Percentiles rank a stretch among this genome's conserved stretches.
Conservation (phyloP, 768 basidiomycete species). For the Hemileccinum rubropunctum region DNA sequence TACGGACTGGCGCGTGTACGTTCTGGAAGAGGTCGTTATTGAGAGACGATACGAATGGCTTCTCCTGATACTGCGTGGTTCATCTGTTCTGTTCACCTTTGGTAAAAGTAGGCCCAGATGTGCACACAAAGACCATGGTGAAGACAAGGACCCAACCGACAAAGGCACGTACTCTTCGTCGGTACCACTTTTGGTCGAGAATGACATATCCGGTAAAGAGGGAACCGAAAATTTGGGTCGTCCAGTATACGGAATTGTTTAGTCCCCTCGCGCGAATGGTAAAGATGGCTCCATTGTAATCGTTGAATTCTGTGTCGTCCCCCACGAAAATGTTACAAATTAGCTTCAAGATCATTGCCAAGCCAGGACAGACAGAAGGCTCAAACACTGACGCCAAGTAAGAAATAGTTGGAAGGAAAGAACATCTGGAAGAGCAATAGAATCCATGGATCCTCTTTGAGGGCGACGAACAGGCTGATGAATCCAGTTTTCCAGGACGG, state of each 20-base stretch:
- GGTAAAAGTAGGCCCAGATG: constrained; percentile 78
- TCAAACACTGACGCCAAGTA: constrained; percentile 65
- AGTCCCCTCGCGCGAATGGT: constrained; percentile 76
- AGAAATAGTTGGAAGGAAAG: constrained; percentile 81
- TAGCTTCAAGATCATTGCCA: neutral
- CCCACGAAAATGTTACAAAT: neutral
- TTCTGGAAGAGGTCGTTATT: neutral
- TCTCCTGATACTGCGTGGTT: too few relatives aligned
- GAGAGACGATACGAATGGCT: neutral
- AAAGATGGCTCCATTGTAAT: too few relatives aligned
- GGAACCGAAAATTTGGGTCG: constrained; percentile 74
- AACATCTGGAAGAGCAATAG: constrained; percentile 83
- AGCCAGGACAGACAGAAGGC: neutral
- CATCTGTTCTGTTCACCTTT: constrained; percentile 57
- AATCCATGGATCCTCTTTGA: constrained; percentile 71
- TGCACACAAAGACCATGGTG: constrained; percentile 67
- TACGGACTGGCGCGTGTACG: constrained; percentile 58
- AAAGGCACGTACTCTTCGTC: constrained; percentile 70
- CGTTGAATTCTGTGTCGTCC: constrained; percentile 64
- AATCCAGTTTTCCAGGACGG: constrained; percentile 79
- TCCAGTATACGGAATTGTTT: constrained; percentile 81
- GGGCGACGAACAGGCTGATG: constrained; percentile 60
- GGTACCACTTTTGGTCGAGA: constrained; percentile 55
- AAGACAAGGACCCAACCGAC: constrained; percentile 67
- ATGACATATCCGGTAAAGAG: constrained; percentile 62